A percentile compares a stretch with the other conserved stretches of the same genome.
Evolutionary conservation across 2,329 filamentous ascomycete species (phyloP).

Genomic region (Cercospora beticola): DNA sequence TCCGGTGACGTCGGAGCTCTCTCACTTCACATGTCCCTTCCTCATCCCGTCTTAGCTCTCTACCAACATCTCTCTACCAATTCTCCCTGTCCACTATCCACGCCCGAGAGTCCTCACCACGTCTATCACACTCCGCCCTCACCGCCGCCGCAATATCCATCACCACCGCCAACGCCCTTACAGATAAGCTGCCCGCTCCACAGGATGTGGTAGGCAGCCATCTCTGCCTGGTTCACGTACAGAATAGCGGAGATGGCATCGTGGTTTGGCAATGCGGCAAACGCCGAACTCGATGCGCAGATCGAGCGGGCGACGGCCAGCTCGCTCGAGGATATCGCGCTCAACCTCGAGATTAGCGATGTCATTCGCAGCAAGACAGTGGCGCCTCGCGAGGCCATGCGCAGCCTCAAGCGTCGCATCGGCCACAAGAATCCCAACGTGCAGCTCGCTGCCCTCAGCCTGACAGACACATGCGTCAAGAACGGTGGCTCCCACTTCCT

Average conservation of each 20-base stretch:
- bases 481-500: slow-evolving; percentile 97
- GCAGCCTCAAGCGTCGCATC: slow-evolving; percentile 88
- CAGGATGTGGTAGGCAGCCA: not conserved
- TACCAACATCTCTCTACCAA: not conserved
- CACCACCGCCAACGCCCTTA: not conserved
- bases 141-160: not conserved
- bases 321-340: slow-evolving; percentile 95
- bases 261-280: slow-evolving; percentile 84
- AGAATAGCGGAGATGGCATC: slow-evolving; percentile 66
- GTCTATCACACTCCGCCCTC: not conserved
- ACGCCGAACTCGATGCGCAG: slow-evolving; percentile 92
- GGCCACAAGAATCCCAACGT: slow-evolving; percentile 97
- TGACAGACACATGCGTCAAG: slow-evolving; percentile 98
- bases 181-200: not conserved
- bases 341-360: slow-evolving; percentile 98
- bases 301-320: slow-evolving; percentile 92
- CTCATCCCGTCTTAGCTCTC: not conserved
- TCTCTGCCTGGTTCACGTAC: not conserved
- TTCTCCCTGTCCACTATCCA: not conserved
- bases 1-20: not conserved
- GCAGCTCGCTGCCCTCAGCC: slow-evolving; percentile 89
- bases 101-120: not conserved
- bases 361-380: slow-evolving; percentile 96
- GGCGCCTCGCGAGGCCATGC: slow-evolving; percentile 96
- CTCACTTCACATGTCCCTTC: not conserved